Base-by-base conservation (phyloP, 768 basidiomycete species). In the Lactifluus piperatus region DNA sequence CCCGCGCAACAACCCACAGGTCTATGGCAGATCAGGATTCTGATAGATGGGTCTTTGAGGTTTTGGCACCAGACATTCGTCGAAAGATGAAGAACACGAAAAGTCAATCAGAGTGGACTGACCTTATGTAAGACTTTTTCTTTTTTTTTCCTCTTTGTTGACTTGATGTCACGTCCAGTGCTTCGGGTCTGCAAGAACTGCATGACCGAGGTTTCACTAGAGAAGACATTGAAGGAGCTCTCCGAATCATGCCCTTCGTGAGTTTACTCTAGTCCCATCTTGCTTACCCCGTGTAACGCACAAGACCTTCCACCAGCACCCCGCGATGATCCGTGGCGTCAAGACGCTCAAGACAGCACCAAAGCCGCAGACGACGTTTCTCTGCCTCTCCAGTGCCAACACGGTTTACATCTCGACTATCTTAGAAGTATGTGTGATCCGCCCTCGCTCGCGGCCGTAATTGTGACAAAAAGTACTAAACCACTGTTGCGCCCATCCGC, bases 381-480 rank as follows among this genome's bases (percentile, higher is more conserved):
- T 97, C 65, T 91, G 91, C 69, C 79, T 99, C 46, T 97, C 95
- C 58, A 98, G 97, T 71, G 85, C 95, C 47, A 99, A 99, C 73
- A 77, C 80, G 1, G 82, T 97, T 54, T 98, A 90, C 76, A 98
- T 97, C 69, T 76, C 81, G 24, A 93, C 91, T 6, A 94, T 97
- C 65, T 78, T 97, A 51, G 77, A 91, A 78, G 94, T 88, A 64
- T 22, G 53, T 37, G 5, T 30, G 4, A 2, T 49, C 34, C 8
- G 1, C 46, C 20, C 4, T 26, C 13, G 2, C n/a, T n/a, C 1
- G n/a, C n/a, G n/a, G n/a, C n/a, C 20, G n/a, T 41, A 1, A 20
- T 44, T 13, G n/a, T 13, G 43, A 44, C 11, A 24, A 44, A 18
- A 18, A 39, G 13, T 18, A 18, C 2, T 44, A 11, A 30, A 41